A percentile compares a stretch with the other conserved stretches of the same genome.
Evolutionary conservation across 495 filamentous ascomycete species (phyloP).

Genomic region (Aspergillus cavernicola): DNA sequence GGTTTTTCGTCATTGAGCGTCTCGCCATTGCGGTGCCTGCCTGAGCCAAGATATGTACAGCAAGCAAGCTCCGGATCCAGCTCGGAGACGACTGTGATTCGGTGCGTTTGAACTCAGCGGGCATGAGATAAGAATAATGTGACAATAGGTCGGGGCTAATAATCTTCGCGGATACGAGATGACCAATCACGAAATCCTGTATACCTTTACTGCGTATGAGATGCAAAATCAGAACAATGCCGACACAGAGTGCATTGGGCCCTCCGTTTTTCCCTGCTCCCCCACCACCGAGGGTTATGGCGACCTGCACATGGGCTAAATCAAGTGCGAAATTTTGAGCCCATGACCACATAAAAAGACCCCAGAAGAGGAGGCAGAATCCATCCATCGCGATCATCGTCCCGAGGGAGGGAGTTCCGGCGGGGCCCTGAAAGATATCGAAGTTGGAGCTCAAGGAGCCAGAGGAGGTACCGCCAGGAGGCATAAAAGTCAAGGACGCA

Average conservation of each 20-base stretch:
- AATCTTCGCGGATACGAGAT: conserved; percentile 44
- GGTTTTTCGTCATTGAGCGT: conserved; percentile 49
- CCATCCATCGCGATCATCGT: conserved; percentile 80
- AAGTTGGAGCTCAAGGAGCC: conserved; percentile 60
- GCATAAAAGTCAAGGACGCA: conserved; percentile 89
- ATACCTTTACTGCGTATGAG: conserved; percentile 59
- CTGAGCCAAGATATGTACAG: conserved; percentile 88
- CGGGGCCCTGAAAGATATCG: conserved; percentile 69
- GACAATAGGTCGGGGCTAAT: conserved; percentile 43
- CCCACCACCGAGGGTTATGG: conserved; percentile 86
- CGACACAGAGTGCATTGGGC: conserved; percentile 68
- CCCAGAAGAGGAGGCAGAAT: conserved; percentile 77
- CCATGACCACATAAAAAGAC: conserved; percentile 80
- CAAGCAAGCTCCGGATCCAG: conserved; percentile 62
- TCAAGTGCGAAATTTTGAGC: conserved; percentile 87
- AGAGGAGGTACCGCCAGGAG: conserved; percentile 54
- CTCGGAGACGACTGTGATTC: conserved; percentile 47
- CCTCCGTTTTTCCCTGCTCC: conserved; percentile 71
- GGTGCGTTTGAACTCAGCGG: conserved; percentile 40
- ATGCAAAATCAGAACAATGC: conserved; percentile 69
- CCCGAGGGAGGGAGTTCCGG: conserved; percentile 69
- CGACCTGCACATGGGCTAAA: conserved; percentile 94
- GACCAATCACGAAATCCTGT: conserved; percentile 46
- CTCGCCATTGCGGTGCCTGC: conserved; percentile 54
- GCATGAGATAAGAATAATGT: conserved; percentile 41